Percentiles rank a stretch among this genome's conserved stretches.
Evolutionary conservation across 805 yeast genomes (phyloP).

Genomic region (Kuraishia piskuri): DNA sequence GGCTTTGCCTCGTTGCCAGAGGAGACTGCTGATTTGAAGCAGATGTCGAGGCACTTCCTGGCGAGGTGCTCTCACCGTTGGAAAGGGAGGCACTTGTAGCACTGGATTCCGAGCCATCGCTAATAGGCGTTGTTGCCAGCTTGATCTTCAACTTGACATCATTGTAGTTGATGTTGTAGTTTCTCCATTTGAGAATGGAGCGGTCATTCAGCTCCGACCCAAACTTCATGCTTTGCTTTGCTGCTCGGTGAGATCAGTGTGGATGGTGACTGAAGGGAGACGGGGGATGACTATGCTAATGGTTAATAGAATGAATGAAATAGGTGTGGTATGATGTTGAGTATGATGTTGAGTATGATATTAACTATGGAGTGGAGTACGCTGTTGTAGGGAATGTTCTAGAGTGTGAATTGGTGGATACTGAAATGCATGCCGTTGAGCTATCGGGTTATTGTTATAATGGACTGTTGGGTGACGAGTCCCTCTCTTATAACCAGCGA

Average conservation of each 20-base stretch:
- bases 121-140: constrained; percentile 33
- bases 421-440: too few species aligned
- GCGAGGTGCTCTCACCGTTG: not conserved
- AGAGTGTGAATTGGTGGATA: too few species aligned
- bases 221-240: constrained; percentile 57
- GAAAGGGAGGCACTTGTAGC: not conserved
- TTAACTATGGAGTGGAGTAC: too few species aligned
- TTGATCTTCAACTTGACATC: constrained; percentile 62
- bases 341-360: too few species aligned
- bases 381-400: too few species aligned
- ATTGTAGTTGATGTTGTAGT: constrained; percentile 77
- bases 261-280: too few species aligned
- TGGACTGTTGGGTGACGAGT: too few species aligned
- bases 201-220: constrained; percentile 67
- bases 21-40: constrained; percentile 1
- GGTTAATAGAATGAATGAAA: too few species aligned
- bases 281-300: too few species aligned
- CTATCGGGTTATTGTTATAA: too few species aligned
- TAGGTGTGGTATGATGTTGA: too few species aligned
- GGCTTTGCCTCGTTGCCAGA: not conserved
- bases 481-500: too few species aligned
- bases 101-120: not conserved
- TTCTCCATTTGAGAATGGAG: constrained; percentile 84
- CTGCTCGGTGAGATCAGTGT: constrained; percentile 7
- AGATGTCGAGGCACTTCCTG: not conserved